Evolutionary conservation across 805 yeast species (phyloP).

Genomic region (Metschnikowia vanudenii): DNA sequence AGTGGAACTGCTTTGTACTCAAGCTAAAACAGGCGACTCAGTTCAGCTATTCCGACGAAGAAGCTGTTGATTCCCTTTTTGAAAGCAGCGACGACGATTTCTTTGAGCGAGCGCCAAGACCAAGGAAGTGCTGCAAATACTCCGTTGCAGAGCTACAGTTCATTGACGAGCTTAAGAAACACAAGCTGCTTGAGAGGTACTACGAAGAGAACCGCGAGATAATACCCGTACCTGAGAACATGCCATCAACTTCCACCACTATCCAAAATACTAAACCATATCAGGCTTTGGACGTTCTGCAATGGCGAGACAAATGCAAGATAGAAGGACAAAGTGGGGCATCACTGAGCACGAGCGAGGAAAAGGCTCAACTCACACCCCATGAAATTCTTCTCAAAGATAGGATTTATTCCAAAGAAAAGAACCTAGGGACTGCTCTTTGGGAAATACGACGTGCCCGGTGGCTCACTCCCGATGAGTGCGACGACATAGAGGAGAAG

Average conservation of each 20-base stretch:
- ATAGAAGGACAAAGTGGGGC: background rate
- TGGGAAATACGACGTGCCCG: constrained; percentile 70
- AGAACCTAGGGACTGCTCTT: constrained; percentile 50
- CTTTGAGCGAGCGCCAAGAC: constrained; percentile 23
- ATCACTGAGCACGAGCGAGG: background rate
- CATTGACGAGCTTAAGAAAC: constrained; percentile 31
- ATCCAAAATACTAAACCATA: background rate
- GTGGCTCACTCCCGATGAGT: constrained; percentile 56
- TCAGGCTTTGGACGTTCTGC: constrained; percentile 6
- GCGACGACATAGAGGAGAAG: constrained; percentile 19
- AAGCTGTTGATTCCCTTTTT: constrained; percentile 50
- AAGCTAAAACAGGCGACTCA: constrained; percentile 46
- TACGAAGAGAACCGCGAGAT: background rate
- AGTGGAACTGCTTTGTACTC: constrained; percentile 35
- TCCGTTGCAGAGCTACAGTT: constrained; percentile 32
- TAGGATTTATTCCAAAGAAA: constrained; percentile 1
- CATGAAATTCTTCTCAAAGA: constrained; percentile 1
- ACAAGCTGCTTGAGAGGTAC: constrained; percentile 30
- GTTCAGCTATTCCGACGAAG: constrained; percentile 49
- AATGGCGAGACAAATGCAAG: background rate
- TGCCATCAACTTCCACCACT: background rate
- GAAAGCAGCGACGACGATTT: constrained; percentile 37
- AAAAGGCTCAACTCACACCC: constrained; percentile 1
- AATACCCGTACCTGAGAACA: background rate
- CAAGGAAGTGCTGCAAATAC: constrained; percentile 16